Base-by-base conservation (phyloP, 805 yeast species). In the Yarrowia sp. region DNA sequence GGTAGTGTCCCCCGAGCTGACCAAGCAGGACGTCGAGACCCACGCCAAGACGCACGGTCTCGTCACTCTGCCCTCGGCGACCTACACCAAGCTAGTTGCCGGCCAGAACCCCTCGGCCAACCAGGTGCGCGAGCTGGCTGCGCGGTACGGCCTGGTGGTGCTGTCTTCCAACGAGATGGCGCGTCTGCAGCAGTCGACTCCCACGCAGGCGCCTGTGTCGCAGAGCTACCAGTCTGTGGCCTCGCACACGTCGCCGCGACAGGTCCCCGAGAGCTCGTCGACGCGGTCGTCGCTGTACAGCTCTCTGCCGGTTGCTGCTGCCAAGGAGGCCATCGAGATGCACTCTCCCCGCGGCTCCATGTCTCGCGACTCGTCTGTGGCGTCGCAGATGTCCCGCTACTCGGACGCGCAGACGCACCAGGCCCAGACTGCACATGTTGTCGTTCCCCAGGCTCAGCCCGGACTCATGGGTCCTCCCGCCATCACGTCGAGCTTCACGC, bases 51-150 rank as follows among this genome's bases (percentile, higher is more conserved):
- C 44, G 9, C 62, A 64, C 9, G 74, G 74, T 8, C 56, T 71
- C 32, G 68, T 64, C 12, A 67, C 74, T 4, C 58, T 76, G n/a
- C 73, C 77, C 1, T 71, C 71, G 10, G 64, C 71, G 2, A 76
- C 74, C 16, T 64, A 68, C 22, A 27, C 65, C 41, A 41, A 53
- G 24, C 41, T 62, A 1, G 42, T 61, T 9, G 62, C 65, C 7
- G 38, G 44, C 8, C 58, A 46, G 29, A 41, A 55, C 24, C 44
- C 67, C 6, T 42, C 62, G 0, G 53, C 42, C 27, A 27, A 16
- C 33, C 41, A 42, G 33, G 53, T 58, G 22, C n/a, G 33, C 4
- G 53, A 58, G 6, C 13, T 39, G 31, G 63, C 63, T 3, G 44
- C 62, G 1, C 18, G 36, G 24, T 49, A 21, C 10, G 63, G 63